Base-by-base conservation (phyloP, 2,329 filamentous ascomycete genomes). In the Aspergillus sp. region DNA sequence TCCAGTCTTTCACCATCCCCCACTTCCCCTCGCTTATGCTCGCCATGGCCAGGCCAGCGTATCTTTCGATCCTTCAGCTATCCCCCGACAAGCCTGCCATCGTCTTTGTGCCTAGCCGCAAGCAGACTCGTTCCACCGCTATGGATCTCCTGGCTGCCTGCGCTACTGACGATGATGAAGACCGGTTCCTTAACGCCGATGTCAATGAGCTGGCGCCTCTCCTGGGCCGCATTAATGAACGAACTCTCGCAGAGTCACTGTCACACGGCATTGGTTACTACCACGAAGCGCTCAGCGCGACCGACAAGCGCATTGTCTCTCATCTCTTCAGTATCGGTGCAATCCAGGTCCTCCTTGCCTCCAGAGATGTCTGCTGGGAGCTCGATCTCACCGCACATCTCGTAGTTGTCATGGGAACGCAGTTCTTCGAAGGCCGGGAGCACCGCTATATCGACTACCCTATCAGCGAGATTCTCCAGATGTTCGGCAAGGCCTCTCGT, bases 21-120 rank as follows among this genome's bases (percentile, higher is more conserved):
- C 96, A 99, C 73, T 97, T 96, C 80, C 96, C 95, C 3, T 98
- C 95, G 10, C 84, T 99, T 42, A 99, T 99, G 95, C 85, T 99
- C 67, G 93, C 95, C 13, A 99, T 99, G 95, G 92, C 93, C 15
- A 94, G 96, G 76, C 96, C 96, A 19, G 89, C 92, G 1, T 98
- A 97, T 75, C 82, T 91, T 62, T 90, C 94, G 2, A 91, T 99
- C 66, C 86, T 92, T 2, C 92, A 96, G 70, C 86, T 96, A 74
- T 96, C 95, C 6, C 82, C 91, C 0, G 89, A 96, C 64, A 95
- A 96, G 78, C 93, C 94, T 27, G 90, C 92, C 1, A 87, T 99
- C 69, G 83, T 97, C 8, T 99, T 98, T 68, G 91, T 98, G 36
- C 92, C 95, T 0, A 96, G 86, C 72, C 87, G 96, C 64, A 99